A percentile compares a stretch with the other conserved stretches of the same genome.
Evolutionary conservation across 2,329 filamentous ascomycete species (phyloP).

Genomic region (Pestalotiopsis fici): DNA sequence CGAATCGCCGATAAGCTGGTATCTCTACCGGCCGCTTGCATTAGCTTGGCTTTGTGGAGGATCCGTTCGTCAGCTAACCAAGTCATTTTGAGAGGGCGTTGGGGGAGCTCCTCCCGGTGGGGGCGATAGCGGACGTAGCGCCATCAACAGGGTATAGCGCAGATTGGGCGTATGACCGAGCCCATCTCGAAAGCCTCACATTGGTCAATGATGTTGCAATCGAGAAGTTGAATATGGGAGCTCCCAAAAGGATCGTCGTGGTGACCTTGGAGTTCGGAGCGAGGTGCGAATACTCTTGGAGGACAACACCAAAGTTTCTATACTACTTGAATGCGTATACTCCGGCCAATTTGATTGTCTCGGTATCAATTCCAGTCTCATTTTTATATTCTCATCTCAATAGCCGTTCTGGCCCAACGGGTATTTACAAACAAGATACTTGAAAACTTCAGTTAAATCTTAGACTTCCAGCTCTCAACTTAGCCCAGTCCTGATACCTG

Average conservation of each 20-base stretch:
- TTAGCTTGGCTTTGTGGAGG: neutral
- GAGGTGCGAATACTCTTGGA: neutral
- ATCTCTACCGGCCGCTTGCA: neutral
- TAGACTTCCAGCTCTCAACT: neutral
- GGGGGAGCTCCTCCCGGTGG: slow-evolving; percentile 4
- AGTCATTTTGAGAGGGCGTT: neutral
- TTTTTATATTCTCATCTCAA: neutral
- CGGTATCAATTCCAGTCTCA: neutral
- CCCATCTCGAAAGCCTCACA: neutral
- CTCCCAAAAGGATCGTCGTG: neutral
- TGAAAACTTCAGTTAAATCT: neutral
- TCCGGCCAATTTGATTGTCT: neutral
- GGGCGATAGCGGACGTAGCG: neutral
- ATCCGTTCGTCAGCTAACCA: neutral
- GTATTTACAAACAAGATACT: neutral
- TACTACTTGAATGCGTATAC: neutral
- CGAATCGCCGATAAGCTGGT: neutral
- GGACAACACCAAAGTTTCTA: neutral
- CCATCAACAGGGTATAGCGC: neutral
- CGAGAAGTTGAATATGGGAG: neutral
- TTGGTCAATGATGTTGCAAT: neutral
- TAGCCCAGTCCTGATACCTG: too few species aligned
- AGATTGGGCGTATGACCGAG: neutral
- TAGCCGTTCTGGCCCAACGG: neutral
- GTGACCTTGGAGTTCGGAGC: too few species aligned